Evolutionary conservation across 805 yeast genomes (phyloP).

Genomic region (Myxozyma geophila): DNA sequence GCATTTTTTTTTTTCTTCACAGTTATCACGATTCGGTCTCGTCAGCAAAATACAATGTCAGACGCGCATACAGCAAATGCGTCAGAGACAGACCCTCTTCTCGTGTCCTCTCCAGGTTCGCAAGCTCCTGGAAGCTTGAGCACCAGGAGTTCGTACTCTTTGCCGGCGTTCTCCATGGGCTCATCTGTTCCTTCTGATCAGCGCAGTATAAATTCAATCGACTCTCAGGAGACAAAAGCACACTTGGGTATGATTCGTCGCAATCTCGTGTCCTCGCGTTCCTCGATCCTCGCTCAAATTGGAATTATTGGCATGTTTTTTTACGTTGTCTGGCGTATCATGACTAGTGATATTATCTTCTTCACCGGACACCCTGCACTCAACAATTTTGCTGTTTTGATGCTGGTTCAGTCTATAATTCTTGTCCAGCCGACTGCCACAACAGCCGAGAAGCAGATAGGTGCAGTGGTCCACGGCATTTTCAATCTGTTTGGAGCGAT

Average conservation of each 20-base stretch:
- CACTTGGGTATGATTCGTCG: conserved; percentile 15
- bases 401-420: conserved; percentile 40
- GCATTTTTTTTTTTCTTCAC: background rate
- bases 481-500: conserved; percentile 35
- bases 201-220: conserved; percentile 12
- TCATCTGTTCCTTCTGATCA: conserved; percentile 14
- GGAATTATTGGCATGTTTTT: conserved; percentile 23
- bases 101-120: background rate
- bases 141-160: conserved; percentile 11
- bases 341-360: conserved; percentile 31
- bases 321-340: conserved; percentile 28
- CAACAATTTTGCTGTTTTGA: conserved; percentile 38
- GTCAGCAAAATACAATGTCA: background rate
- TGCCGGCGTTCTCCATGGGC: conserved; percentile 14
- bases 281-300: conserved; percentile 31
- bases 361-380: conserved; percentile 43
- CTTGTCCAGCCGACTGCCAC: conserved; percentile 38
- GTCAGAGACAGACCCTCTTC: conserved; percentile 6
- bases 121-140: conserved; percentile 4
- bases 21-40: background rate
- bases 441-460: conserved; percentile 37
- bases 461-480: conserved; percentile 41
- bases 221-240: conserved; percentile 12
- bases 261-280: conserved; percentile 24
- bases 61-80: background rate